Base-by-base conservation (phyloP, 2,329 filamentous ascomycete genomes). In the Fonsecaea monophora region DNA sequence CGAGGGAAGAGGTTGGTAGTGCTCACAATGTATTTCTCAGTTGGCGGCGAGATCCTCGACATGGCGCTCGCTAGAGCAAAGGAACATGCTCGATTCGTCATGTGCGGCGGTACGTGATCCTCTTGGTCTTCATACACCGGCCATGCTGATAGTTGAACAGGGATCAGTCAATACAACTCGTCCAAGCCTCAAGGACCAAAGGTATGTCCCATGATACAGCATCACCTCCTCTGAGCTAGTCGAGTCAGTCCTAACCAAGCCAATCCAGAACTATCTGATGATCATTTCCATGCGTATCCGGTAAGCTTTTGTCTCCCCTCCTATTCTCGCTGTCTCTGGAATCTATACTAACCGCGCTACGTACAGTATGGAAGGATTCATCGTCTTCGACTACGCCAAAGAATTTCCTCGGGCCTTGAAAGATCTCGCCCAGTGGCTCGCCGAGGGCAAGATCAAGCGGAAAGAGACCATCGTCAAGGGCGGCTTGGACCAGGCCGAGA, bases 391-490 rank as follows among this genome's bases (percentile, higher is more conserved):
- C 76, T 91, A 84, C 73, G 78, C 77, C 4, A 79, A 84, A 60
- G 82, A 89, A 73, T 90, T 85, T 75, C 74, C 82, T 0, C 76
- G 79, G 50, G 91, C 89, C 0, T 78, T 85, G 71, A 80, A 84
- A 74, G 83, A 92, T 72, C 79, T 93, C 13, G 83, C 84, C 1
- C 77, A 85, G 69, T 93, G 90, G 90, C 75, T 92, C n/a, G 80
- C 81, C 1, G 87, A 92, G 75, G 91, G 91, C 58, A 91, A 89
- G 79, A 77, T 94, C 69, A 87, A 91, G 84, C 80, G 87, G 65
- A 88, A 89, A 75, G 89, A 92, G 78, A 89, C 88, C 1, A 85
- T 94, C 65, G 78, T 92, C 68, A 85, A 85, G 72, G 90, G 90
- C n/a, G 90, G 90, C 0, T 78, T 93, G 12, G 79, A 81, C 65